Percentiles rank a stretch among this genome's conserved stretches.
These are phyloP conservation scores for Fusarium subtropicale DNA, from an alignment of 2,329 filamentous ascomycete genomes.

Conservation along the genomic window DNA sequence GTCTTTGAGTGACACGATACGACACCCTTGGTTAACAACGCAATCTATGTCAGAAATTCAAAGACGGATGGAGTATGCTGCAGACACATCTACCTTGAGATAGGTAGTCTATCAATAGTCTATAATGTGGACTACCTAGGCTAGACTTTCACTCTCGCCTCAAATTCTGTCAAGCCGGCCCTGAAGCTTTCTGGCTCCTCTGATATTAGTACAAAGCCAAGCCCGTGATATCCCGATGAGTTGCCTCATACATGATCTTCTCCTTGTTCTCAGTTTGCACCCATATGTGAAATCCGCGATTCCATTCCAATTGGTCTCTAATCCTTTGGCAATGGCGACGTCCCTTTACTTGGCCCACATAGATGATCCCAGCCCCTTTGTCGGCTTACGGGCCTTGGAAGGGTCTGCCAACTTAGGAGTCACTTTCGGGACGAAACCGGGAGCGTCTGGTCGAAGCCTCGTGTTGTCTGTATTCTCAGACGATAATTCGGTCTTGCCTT, in stretches of 20 bases:
- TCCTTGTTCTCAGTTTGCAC: neutral
- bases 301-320: neutral
- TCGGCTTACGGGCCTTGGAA: constrained; percentile 20
- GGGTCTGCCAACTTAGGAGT: neutral
- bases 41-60: neutral
- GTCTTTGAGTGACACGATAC: neutral
- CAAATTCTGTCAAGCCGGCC: neutral
- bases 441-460: constrained; percentile 38
- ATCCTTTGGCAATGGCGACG: neutral
- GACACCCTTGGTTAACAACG: neutral
- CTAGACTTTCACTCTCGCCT: neutral
- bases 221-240: neutral
- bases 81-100: neutral
- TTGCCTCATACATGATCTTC: neutral
- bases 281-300: neutral
- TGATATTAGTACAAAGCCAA: neutral
- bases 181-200: neutral
- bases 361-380: constrained; percentile 33
- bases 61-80: neutral
- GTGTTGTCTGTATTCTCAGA: neutral
- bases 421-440: constrained; percentile 23
- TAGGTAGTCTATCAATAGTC: neutral
- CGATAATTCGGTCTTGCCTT: constrained; percentile 24
- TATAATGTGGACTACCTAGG: neutral
- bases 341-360: constrained; percentile 38